Evolutionary conservation across 192 early-diverging fungal genomes (phyloP), one percentile per base, ranked within the genome.

Genomic region (Coemansia sp.): DNA sequence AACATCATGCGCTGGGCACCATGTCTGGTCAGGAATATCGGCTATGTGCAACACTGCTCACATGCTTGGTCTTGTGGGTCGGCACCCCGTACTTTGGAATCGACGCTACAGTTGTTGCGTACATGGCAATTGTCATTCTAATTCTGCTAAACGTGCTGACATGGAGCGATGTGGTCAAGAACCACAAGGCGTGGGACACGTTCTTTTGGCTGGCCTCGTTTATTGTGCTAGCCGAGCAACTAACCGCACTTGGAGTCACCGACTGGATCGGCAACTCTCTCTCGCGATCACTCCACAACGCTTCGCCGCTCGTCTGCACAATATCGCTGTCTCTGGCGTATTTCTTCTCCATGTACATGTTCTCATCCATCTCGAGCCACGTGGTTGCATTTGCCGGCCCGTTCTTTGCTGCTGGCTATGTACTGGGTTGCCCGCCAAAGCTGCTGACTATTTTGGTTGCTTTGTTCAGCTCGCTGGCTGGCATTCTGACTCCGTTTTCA

Each of bases 151-250:
- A 85, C 14, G 84, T 85, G 4, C 23, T 93, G 10, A 58, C 65
- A 3, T 93, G 91, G 91, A 79, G 82, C 25, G 85, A 91, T 53
- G 70, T 93, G 1, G 63, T 75, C 25, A 80, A 64, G 36, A 91
- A 90, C 69, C 71, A 71, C 61, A 86, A 86, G 61, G 90, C 87
- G 2, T 93, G 91, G 91, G 91, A 93, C 62, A 84, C 87, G 4
- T 86, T 90, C 54, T 91, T 90, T 70, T 93, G 91, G 91, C 73
- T 93, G 4, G 85, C 87, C 15, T 87, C 88, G 37, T 90, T 93
- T 74, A 82, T 93, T 38, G 79, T 90, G 0, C 83, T 93, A 59
- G 89, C 88, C 51, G 83, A 89, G 58, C 89, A 91, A 55, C 73
- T 93, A 7, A 76, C 84, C 14, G 83, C 79, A n/a, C 76, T 87